These are phyloP conservation scores for Cladophialophora immunda DNA, from an alignment of 2,329 filamentous ascomycete species.

Conservation along the genomic window DNA sequence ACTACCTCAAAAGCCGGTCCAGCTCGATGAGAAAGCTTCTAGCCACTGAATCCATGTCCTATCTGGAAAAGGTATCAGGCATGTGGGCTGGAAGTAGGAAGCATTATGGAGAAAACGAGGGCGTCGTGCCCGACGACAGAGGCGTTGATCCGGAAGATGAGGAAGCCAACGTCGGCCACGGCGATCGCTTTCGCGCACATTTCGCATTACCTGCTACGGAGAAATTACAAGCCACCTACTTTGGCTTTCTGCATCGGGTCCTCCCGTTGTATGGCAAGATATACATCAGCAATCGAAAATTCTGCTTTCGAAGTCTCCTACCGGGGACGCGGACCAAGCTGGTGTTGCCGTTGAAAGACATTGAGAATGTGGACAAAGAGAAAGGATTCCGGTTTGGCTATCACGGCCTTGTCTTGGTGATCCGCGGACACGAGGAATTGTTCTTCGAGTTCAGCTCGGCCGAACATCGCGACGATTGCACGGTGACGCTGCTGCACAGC, in stretches of 20 bases:
- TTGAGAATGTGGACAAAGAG: conserved; percentile 93
- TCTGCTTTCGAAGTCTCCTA: conserved; percentile 92
- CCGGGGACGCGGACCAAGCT: conserved; percentile 91
- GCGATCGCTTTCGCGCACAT: conserved; percentile 80
- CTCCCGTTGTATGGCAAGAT: conserved; percentile 95
- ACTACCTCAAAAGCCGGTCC: conserved; percentile 80
- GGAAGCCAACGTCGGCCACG: conserved; percentile 62
- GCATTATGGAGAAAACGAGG: conserved; percentile 82
- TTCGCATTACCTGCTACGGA: conserved; percentile 89
- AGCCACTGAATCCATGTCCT: conserved; percentile 92
- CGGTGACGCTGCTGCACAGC: conserved; percentile 78
- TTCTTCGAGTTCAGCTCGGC: conserved; percentile 90
- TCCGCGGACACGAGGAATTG: conserved; percentile 91
- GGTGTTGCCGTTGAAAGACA: conserved; percentile 87
- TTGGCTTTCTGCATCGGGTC: conserved; percentile 88
- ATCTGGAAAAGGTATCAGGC: conserved; percentile 94
- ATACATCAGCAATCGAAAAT: conserved; percentile 85
- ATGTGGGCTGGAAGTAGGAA: conserved; percentile 94
- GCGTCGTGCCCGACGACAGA: conserved; percentile 71
- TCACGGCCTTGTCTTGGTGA: conserved; percentile 88
- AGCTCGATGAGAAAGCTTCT: conserved; percentile 83
- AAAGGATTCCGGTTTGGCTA: conserved; percentile 94
- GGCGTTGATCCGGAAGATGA: conserved; percentile 65
- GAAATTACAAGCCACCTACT: conserved; percentile 86
- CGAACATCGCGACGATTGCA: conserved; percentile 86